These are phyloP conservation scores for Leccinum broughii DNA, from an alignment of 768 basidiomycete species.

Conservation along the genomic window DNA sequence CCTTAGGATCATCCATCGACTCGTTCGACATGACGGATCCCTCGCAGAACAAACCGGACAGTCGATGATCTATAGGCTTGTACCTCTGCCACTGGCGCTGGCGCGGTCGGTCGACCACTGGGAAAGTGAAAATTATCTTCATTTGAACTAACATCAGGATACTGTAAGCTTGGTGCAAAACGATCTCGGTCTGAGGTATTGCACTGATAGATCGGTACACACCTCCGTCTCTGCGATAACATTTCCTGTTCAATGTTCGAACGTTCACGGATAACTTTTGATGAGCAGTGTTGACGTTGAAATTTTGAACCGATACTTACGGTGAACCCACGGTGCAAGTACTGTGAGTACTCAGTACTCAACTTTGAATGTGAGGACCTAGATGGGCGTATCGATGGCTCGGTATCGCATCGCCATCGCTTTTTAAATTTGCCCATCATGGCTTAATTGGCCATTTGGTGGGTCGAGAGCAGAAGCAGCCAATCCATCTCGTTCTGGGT, in stretches of 20 bases:
- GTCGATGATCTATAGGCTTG: not conserved
- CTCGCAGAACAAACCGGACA: not conserved
- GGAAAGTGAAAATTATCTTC: too few species aligned
- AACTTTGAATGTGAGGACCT: not conserved
- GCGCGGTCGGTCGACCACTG: too few species aligned
- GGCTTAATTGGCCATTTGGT: not conserved
- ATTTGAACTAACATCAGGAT: not conserved
- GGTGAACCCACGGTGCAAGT: too few species aligned
- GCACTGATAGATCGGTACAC: not conserved
- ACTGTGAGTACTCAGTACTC: not conserved
- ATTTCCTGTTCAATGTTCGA: not conserved
- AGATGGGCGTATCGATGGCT: not conserved
- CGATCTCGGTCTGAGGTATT: not conserved
- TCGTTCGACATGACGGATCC: not conserved
- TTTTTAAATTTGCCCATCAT: not conserved
- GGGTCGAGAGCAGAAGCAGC: not conserved
- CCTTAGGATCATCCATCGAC: not conserved
- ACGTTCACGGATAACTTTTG: too few species aligned
- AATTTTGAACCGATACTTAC: too few species aligned
- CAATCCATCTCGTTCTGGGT: not conserved
- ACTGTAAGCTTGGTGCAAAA: not conserved
- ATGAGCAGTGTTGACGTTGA: too few species aligned
- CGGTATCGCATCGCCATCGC: not conserved
- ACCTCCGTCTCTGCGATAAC: not conserved
- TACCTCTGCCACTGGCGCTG: not conserved